Percentiles rank a stretch among this genome's conserved stretches.
Evolutionary conservation across 345 rosid genomes (phyloP).

Genomic region (Eucalyptus victrix): DNA sequence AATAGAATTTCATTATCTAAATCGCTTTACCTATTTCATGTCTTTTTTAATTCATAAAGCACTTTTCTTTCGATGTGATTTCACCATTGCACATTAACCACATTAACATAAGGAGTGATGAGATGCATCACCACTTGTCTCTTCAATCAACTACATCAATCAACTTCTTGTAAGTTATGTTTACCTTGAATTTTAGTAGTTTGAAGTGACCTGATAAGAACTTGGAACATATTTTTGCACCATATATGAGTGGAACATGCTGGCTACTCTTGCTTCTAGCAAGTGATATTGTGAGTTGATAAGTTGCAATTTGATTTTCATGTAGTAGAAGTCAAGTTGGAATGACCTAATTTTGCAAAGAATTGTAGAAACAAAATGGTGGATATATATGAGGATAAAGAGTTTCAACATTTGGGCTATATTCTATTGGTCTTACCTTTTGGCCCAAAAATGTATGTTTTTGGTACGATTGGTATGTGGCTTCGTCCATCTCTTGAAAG

Average conservation of each 20-base stretch:
- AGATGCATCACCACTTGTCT: not conserved
- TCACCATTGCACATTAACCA: not conserved
- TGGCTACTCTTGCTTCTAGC: not conserved
- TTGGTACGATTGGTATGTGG: not conserved
- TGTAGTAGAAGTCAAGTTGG: not conserved
- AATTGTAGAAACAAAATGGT: not conserved
- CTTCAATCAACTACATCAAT: not conserved
- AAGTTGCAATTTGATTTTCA: not conserved
- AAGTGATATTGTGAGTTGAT: not conserved
- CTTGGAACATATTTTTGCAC: not conserved
- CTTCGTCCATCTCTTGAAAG: not conserved
- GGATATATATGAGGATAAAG: not conserved
- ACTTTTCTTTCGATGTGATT: not conserved
- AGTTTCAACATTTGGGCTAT: fast-evolving
- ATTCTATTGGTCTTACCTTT: not conserved
- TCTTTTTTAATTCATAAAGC: fast-evolving
- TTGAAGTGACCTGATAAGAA: not conserved
- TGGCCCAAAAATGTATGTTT: not conserved
- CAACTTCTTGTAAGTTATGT: not conserved
- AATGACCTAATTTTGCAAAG: not conserved
- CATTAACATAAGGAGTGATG: not conserved
- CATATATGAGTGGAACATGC: not conserved
- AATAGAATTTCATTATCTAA: not conserved
- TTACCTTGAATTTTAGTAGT: not conserved
- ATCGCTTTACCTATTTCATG: fast-evolving